Evolutionary conservation across 1,284 basidiomycete species (phyloP).

Genomic region (Cystobasidium sp.): DNA sequence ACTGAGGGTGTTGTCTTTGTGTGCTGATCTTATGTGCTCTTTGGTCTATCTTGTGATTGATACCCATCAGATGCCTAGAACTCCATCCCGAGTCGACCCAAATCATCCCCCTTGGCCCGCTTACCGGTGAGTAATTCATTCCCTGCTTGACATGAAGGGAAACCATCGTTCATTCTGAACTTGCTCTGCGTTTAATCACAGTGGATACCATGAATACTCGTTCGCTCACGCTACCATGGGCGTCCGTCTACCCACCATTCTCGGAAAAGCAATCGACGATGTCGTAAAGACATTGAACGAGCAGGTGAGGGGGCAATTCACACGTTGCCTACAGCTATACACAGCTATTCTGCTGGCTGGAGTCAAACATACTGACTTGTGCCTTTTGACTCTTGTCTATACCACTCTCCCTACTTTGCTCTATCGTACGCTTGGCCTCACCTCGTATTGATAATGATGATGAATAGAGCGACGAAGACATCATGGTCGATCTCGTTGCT

Average conservation of each 20-base stretch:
- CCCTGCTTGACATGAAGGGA: constrained; percentile 50
- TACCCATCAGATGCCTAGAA: constrained; percentile 62
- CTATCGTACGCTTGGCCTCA: no score
- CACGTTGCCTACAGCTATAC: neutral
- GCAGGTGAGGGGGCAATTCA: constrained; percentile 54
- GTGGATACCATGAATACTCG: constrained; percentile 94
- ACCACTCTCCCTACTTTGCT: neutral
- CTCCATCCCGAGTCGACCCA: constrained; percentile 66
- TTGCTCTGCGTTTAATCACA: neutral
- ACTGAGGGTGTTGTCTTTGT: no score
- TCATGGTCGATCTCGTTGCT: constrained; percentile 78
- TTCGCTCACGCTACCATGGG: constrained; percentile 50
- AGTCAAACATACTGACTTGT: neutral
- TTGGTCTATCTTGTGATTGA: no score
- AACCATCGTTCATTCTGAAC: neutral
- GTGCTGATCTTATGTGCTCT: no score
- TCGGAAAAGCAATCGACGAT: constrained; percentile 95
- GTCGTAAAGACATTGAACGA: constrained; percentile 87
- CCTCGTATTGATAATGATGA: no score
- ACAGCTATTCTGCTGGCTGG: neutral
- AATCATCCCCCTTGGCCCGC: constrained; percentile 97
- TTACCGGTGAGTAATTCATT: constrained; percentile 60
- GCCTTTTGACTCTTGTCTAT: neutral
- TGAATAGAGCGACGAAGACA: constrained; percentile 73
- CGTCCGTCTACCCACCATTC: constrained; percentile 82